phyloP scores from a whole-genome alignment of 2,329 filamentous ascomycete species.

The Paecilomyces formosus region DNA sequence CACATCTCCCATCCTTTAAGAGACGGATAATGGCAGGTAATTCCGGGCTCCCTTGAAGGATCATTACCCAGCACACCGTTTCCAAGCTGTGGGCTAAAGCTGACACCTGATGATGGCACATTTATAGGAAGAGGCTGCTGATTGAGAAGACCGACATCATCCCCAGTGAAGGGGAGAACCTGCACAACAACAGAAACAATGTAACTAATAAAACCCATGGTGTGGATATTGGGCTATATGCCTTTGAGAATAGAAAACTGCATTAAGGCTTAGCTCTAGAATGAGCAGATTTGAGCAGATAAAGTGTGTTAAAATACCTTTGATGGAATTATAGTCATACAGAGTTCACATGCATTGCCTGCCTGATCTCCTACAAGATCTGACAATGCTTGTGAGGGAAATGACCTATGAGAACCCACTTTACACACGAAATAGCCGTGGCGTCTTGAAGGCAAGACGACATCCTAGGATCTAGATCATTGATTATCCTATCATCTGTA shows the following conservation, averaged over 20 bases:
- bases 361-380: neutral
- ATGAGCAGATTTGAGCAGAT: neutral
- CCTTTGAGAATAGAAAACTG: neutral
- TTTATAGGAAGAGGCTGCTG: neutral
- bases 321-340: neutral
- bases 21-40: neutral
- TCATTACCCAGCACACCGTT: neutral
- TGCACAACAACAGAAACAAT: neutral
- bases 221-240: neutral
- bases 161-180: neutral
- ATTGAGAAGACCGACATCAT: neutral
- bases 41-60: neutral
- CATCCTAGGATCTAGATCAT: neutral
- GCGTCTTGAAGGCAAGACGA: neutral
- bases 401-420: neutral
- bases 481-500: neutral
- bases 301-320: neutral
- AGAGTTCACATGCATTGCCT: neutral
- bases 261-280: neutral
- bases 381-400: neutral
- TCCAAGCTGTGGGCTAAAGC: neutral
- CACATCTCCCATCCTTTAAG: neutral
- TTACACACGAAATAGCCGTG: neutral
- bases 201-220: neutral
- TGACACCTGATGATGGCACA: neutral